Evolutionary conservation across 208 protist genomes (phyloP), one percentile per base, ranked within the genome.

Genomic region (Kentomonas sorsogonicus): DNA sequence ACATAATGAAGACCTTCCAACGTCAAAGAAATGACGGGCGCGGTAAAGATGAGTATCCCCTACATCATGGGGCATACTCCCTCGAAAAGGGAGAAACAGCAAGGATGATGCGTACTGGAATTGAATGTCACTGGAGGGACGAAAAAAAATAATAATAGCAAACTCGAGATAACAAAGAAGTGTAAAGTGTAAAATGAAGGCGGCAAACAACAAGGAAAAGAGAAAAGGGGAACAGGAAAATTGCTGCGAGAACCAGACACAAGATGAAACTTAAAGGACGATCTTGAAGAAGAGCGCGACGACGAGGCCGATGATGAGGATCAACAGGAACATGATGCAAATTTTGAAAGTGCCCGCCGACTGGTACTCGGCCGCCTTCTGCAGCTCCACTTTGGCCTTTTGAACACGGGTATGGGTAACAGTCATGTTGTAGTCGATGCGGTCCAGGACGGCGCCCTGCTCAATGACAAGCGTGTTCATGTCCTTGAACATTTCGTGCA

Each of bases 401-500:
- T 90, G 73, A 15, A 97, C 80, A 15, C 86, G 76, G 0, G 76
- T 87, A 50, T 91, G 79, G 10, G 93, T 93, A 27, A 97, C 61
- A 30, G 79, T 93, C 80, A 98, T 96, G 81, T 98, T 98, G 72
- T 97, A 96, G 71, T 98, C 95, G 46, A 98, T 96, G 25, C 95
- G 87, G 56, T 98, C 95, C 5, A 98, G 67, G 34, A 98, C 71
- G 0, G 95, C 93, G 26, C 95, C 94, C 61, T 97, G 94, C 57
- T 96, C 92, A 77, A 96, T 95, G 18, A 97, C 84, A 15, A 96
- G 74, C 13, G 78, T 81, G 60, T 90, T 93, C 71, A 97, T 72
- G 53, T 97, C 91, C 53, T 93, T 91, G 68, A 97, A 97, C 88
- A 96, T 97, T 38, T 96, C 89, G 51, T 96, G 90, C 34, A 97